Conservation (phyloP, 306 rosid species). For the Sphenostylis stenocarpa region DNA sequence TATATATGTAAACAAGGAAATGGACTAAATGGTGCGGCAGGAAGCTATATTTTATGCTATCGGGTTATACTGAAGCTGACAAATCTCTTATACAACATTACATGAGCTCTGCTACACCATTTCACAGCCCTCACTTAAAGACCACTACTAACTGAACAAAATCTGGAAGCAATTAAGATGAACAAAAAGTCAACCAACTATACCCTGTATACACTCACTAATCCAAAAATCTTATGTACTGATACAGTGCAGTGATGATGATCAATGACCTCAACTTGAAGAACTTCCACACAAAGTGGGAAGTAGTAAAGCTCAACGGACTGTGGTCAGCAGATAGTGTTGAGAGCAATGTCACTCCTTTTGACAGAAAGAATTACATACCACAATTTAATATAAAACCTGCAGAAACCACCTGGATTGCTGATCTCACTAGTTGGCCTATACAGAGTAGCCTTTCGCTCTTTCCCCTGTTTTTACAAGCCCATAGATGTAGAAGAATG, state of each 20-base stretch:
- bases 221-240: conserved; percentile 75
- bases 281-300: conserved; percentile 44
- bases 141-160: conserved; percentile 39
- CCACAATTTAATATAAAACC: conserved; percentile 53
- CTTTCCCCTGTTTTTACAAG: conserved; percentile 41
- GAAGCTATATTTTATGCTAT: conserved; percentile 30
- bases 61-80: conserved; percentile 26
- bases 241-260: conserved; percentile 51
- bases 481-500: conserved; percentile 40
- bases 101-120: conserved; percentile 41
- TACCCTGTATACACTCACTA: conserved; percentile 69
- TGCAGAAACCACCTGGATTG: conserved; percentile 50
- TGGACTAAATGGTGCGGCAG: conserved; percentile 29
- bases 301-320: conserved; percentile 47
- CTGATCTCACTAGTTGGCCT: conserved; percentile 50
- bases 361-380: conserved; percentile 67
- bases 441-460: conserved; percentile 42
- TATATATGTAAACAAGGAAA: too few species aligned
- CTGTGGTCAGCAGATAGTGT: conserved; percentile 45
- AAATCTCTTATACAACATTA: conserved; percentile 40
- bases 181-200: conserved; percentile 55
- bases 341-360: conserved; percentile 44
- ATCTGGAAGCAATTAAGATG: conserved; percentile 39
- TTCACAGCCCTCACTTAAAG: conserved; percentile 40
- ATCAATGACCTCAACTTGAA: conserved; percentile 50